Evolutionary conservation across 2,329 filamentous ascomycete species (phyloP).

Genomic region (Dryadomyces quercus-mongolicae): DNA sequence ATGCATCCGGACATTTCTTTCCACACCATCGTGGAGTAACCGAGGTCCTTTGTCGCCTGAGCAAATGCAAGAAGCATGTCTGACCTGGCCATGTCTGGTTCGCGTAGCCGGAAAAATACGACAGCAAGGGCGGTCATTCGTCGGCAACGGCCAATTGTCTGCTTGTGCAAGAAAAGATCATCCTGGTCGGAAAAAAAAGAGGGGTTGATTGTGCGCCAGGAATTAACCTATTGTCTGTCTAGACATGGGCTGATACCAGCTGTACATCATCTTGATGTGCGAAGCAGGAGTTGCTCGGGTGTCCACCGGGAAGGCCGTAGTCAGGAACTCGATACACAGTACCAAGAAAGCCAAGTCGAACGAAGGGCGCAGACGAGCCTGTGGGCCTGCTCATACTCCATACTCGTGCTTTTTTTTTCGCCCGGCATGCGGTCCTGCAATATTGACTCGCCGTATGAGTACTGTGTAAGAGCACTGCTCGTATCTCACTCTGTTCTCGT

Average conservation of each 20-base stretch:
- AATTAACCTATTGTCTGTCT: not conserved
- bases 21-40: not conserved
- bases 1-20: not conserved
- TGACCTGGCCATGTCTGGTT: not conserved
- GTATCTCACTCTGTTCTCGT: too few species aligned
- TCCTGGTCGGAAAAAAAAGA: not conserved
- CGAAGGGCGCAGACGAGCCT: too few species aligned
- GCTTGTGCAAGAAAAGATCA: not conserved
- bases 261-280: not conserved
- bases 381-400: too few species aligned
- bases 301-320: too few species aligned
- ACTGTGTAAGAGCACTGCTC: too few species aligned
- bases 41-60: not conserved
- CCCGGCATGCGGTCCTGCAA: too few species aligned
- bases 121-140: not conserved
- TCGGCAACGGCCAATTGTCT: not conserved
- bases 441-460: too few species aligned
- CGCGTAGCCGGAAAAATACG: not conserved
- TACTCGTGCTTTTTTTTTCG: too few species aligned
- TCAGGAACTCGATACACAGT: too few species aligned
- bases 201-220: not conserved
- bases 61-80: not conserved
- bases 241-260: not conserved
- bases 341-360: too few species aligned
- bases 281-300: not conserved